A percentile compares a stretch with the other conserved stretches of the same genome.
Evolutionary conservation across 148 eudicot genomes (phyloP).

Genomic region (Camellia sinensis): DNA sequence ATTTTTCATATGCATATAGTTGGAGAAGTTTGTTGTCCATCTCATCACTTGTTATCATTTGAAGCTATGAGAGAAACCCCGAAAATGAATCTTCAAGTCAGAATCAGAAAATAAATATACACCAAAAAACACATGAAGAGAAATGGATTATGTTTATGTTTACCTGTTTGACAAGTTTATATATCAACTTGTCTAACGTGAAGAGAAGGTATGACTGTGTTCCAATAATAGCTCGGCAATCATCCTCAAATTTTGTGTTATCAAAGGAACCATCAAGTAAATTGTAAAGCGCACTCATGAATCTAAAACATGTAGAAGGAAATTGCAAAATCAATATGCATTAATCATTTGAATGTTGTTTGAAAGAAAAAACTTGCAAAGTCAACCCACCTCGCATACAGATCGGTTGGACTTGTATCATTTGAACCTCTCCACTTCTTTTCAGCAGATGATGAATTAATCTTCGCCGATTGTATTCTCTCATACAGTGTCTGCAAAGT

Average conservation of each 20-base stretch:
- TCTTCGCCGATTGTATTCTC: constrained; percentile 74
- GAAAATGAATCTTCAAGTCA: constrained; percentile 15
- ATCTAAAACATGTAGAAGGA: constrained; percentile 42
- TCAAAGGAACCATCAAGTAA: constrained; percentile 83
- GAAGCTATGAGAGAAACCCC: constrained; percentile 51
- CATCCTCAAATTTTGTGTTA: constrained; percentile 89
- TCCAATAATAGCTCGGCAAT: constrained; percentile 85
- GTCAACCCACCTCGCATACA: constrained; percentile 56
- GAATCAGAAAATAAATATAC: constrained; percentile 1
- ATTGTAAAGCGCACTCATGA: constrained; percentile 64
- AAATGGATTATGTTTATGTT: constrained; percentile 5
- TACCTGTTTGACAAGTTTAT: constrained; percentile 88
- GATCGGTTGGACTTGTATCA: constrained; percentile 50
- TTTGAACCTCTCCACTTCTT: constrained; percentile 68
- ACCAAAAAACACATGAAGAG: neutral
- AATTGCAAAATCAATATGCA: constrained; percentile 3
- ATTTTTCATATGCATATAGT: constrained; percentile 76
- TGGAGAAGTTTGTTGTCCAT: constrained; percentile 72
- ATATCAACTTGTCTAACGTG: constrained; percentile 89
- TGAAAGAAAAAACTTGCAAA: constrained; percentile 8
- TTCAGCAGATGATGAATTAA: constrained; percentile 56
- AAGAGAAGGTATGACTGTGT: constrained; percentile 84
- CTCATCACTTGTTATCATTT: constrained; percentile 69
- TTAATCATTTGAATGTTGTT: constrained; percentile 7
- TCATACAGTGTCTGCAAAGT: constrained; percentile 70